Conservation (phyloP, 2,329 filamentous ascomycete genomes). For the Fusarium clavum region DNA sequence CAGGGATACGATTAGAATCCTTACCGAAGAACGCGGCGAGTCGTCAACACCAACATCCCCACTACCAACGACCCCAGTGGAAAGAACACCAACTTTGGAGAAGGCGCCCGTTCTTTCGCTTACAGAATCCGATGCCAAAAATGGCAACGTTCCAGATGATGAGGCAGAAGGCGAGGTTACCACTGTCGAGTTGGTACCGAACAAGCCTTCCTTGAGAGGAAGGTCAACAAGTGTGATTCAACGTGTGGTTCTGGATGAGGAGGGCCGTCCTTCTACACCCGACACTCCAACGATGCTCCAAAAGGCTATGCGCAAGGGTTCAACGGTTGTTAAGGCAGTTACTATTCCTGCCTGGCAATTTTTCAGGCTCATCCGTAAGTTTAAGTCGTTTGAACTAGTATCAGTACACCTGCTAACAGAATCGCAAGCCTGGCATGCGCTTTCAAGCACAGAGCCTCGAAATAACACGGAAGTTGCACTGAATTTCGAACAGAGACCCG, state of each 20-base stretch:
- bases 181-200: slow-evolving; percentile 43
- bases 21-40: slow-evolving; percentile 50
- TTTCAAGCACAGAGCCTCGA: slow-evolving; percentile 62
- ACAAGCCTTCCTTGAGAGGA: slow-evolving; percentile 54
- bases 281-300: slow-evolving; percentile 57
- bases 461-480: slow-evolving; percentile 85
- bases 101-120: slow-evolving; percentile 13
- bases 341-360: slow-evolving; percentile 98
- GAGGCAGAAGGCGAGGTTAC: slow-evolving; percentile 35
- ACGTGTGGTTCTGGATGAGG: slow-evolving; percentile 65
- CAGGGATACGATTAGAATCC: slow-evolving; percentile 51
- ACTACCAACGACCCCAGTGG: slow-evolving; percentile 45
- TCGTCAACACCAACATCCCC: slow-evolving; percentile 51
- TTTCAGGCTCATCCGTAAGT: slow-evolving; percentile 89
- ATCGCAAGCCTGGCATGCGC: slow-evolving; percentile 83
- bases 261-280: slow-evolving; percentile 57
- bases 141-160: slow-evolving; percentile 21
- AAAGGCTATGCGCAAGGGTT: slow-evolving; percentile 58
- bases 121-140: slow-evolving; percentile 15
- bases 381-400: not conserved
- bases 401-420: slow-evolving; percentile 50
- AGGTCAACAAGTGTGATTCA: slow-evolving; percentile 72
- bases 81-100: slow-evolving; percentile 33
- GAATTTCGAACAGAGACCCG: slow-evolving; percentile 86
- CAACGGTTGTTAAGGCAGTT: slow-evolving; percentile 78